A percentile compares a stretch with the other conserved stretches of the same genome.
Evolutionary conservation across 2,329 filamentous ascomycete genomes (phyloP).

Genomic region (Colletotrichum navitas): DNA sequence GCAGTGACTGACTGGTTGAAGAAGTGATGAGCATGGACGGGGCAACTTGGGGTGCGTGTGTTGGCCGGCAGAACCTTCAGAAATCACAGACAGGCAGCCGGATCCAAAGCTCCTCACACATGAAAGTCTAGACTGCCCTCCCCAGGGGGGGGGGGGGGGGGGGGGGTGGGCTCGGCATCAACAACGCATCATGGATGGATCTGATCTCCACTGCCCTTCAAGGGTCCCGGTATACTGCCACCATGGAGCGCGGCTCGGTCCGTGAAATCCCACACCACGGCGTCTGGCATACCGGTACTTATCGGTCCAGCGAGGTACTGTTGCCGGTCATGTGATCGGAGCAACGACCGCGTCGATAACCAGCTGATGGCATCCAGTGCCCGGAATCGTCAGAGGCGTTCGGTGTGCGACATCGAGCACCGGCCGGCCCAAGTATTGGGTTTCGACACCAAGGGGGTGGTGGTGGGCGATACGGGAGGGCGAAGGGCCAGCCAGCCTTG

Average conservation of each 20-base stretch:
- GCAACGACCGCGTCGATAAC: slow-evolving; percentile 20
- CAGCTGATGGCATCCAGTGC: slow-evolving; percentile 20
- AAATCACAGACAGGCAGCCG: not conserved
- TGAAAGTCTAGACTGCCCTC: slow-evolving; percentile 10
- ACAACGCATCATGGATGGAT: slow-evolving; percentile 17
- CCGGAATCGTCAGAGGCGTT: slow-evolving; percentile 22
- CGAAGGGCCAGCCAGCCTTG: slow-evolving; percentile 19
- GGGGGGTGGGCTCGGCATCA: slow-evolving; percentile 2
- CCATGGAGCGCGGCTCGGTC: slow-evolving; percentile 22
- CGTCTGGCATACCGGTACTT: slow-evolving; percentile 14
- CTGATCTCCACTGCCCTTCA: not conserved
- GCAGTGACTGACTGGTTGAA: not conserved
- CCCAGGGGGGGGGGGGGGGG: not conserved
- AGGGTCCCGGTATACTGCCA: not conserved
- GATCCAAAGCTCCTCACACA: not conserved
- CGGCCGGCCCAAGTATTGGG: slow-evolving; percentile 15
- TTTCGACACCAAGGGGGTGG: not conserved
- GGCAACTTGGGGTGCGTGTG: slow-evolving; percentile 5
- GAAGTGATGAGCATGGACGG: slow-evolving; percentile 16
- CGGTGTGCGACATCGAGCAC: slow-evolving; percentile 19
- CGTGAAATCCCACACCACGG: slow-evolving; percentile 17
- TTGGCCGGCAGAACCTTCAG: slow-evolving; percentile 8
- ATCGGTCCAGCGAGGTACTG: not conserved
- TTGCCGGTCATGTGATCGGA: slow-evolving; percentile 41
- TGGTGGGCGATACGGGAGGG: slow-evolving; percentile 11